phyloP scores from a whole-genome alignment of 257 asterid species.

The Prunella vulgaris region DNA sequence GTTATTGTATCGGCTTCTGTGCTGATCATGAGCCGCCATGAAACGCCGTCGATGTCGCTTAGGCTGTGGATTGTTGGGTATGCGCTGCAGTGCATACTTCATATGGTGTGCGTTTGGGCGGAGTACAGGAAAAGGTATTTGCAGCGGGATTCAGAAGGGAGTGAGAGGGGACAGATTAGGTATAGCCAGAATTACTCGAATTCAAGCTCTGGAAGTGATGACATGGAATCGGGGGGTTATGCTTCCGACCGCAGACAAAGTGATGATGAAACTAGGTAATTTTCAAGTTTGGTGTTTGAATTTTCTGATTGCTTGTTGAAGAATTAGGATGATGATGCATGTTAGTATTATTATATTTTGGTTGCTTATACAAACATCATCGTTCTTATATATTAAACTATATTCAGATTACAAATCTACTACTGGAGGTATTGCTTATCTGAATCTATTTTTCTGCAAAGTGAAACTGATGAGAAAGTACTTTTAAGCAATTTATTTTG shows the following conservation, averaged over 20 bases:
- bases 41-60: constrained; percentile 50
- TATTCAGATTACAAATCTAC: not conserved
- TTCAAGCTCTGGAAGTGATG: constrained; percentile 81
- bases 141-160: constrained; percentile 30
- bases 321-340: not conserved
- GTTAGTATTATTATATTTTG: not conserved
- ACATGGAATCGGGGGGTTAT: constrained; percentile 40
- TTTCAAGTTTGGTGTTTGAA: not conserved
- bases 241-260: constrained; percentile 39
- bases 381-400: not conserved
- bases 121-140: constrained; percentile 49
- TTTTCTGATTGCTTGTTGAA: constrained; percentile 1
- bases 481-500: not conserved
- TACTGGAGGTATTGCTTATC: not conserved
- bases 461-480: not conserved
- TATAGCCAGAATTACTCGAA: constrained; percentile 37
- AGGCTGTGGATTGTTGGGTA: constrained; percentile 64
- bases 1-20: constrained; percentile 44
- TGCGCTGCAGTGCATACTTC: constrained; percentile 52
- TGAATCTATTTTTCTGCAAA: not conserved
- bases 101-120: constrained; percentile 48
- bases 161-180: constrained; percentile 25
- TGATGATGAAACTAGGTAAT: constrained; percentile 71
- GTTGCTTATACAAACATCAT: not conserved
- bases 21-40: constrained; percentile 42